Conservation (phyloP, 441 rosid species). For the Erodium texanum region DNA sequence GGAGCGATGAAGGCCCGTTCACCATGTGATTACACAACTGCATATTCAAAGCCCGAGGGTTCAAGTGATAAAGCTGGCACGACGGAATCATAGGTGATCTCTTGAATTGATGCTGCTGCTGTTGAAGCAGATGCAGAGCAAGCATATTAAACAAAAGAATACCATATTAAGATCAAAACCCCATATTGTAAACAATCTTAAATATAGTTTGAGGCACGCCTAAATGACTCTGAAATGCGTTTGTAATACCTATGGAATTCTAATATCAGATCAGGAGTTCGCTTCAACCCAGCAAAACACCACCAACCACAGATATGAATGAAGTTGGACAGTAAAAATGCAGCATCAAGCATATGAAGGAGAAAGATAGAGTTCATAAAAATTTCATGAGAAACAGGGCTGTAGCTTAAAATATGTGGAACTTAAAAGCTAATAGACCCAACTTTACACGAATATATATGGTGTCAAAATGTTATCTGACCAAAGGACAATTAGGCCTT, state of each 20-base stretch:
- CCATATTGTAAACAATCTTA: neutral
- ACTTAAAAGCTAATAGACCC: neutral
- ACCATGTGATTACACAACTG: too few relatives aligned
- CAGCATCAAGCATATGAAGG: slow-evolving; percentile 10
- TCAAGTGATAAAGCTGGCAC: too few relatives aligned
- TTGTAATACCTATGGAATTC: slow-evolving; percentile 76
- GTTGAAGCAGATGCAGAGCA: too few relatives aligned
- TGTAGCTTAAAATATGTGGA: neutral
- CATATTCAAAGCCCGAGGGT: too few relatives aligned
- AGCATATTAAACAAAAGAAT: too few relatives aligned
- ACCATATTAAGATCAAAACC: too few relatives aligned
- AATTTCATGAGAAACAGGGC: neutral
- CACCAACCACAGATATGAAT: neutral
- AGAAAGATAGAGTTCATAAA: neutral
- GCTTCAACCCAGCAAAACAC: slow-evolving; percentile 61
- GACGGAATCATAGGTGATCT: too few relatives aligned
- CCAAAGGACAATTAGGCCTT: neutral
- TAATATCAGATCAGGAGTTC: slow-evolving; percentile 73
- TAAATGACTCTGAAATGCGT: slow-evolving; percentile 68
- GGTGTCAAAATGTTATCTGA: neutral
- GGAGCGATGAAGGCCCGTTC: too few relatives aligned
- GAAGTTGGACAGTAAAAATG: neutral
- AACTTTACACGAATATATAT: neutral
- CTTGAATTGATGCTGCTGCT: too few relatives aligned
- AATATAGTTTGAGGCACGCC: slow-evolving; percentile 33